Conservation (phyloP, 2,329 filamentous ascomycete species). For the Paraphaeosphaeria minitans region DNA sequence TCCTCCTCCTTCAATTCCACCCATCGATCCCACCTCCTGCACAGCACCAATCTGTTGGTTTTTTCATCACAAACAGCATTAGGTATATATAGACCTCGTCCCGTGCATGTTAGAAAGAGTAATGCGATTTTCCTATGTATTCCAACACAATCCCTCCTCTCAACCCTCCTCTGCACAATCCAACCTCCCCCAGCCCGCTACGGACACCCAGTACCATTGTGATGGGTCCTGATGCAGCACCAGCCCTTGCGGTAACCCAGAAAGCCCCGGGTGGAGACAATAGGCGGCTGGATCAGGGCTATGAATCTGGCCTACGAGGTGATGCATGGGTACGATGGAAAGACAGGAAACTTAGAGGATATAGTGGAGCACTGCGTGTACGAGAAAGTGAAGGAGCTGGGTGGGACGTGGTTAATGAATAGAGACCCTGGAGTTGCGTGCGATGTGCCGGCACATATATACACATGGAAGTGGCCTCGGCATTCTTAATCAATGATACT, state of each 20-base stretch:
- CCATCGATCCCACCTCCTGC: constrained; percentile 5
- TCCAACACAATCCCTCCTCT: constrained; percentile 11
- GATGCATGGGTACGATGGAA: constrained; percentile 29
- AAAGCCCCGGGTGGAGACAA: constrained; percentile 31
- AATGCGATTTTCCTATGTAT: too few species aligned
- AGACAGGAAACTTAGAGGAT: constrained; percentile 32
- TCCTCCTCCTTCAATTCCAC: background rate
- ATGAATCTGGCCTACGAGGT: constrained; percentile 50
- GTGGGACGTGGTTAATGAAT: constrained; percentile 48
- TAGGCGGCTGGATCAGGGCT: constrained; percentile 44
- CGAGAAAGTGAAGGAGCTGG: constrained; percentile 40
- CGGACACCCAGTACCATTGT: constrained; percentile 26
- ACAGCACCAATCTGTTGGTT: too few species aligned
- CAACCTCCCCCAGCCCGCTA: constrained; percentile 27
- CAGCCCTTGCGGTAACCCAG: constrained; percentile 35
- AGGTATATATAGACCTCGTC: too few species aligned
- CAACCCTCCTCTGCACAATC: constrained; percentile 6
- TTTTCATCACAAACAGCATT: too few species aligned
- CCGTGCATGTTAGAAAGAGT: too few species aligned
- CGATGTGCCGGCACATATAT: constrained; percentile 37
- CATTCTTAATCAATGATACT: too few species aligned
- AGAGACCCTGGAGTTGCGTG: constrained; percentile 50
- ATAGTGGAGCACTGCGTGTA: constrained; percentile 33
- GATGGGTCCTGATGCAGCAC: constrained; percentile 41
- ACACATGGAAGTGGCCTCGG: constrained; percentile 21